Base-by-base conservation (phyloP, 805 yeast genomes). In the Ogataea degrootiae region DNA sequence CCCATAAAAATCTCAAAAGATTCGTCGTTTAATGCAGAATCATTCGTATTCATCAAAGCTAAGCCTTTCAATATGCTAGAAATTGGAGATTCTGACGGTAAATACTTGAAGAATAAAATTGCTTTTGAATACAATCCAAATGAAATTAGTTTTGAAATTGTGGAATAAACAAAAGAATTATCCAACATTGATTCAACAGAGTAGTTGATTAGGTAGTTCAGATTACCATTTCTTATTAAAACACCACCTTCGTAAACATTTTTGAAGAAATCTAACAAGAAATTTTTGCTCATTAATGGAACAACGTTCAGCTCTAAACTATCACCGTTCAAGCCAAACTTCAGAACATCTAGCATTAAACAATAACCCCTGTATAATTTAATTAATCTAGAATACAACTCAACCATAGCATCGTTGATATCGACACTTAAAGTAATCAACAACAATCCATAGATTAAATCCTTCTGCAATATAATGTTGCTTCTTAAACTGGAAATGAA, bases 341-440 rank as follows among this genome's bases (percentile, higher is more conserved):
- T 44, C 41, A 48, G 29, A 6, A 49, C 39, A 11, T 38, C 37
- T 39, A 51, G 26, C 1, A 41, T 39, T 22, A 53, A 41, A 16
- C 43, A 29, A 16, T 51, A 45, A 16, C 38, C 45, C 42, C 51
- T 58, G 42, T 52, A 54, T 3, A 51, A 43, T 4, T 45, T 39
- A 16, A 45, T 33, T 2, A 63, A 48, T 35, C 51, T 55, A 2
- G 45, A n/a, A 43, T 57, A 67, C 4, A 65, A 39, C 1, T 39
- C 39, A 15, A 54, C 50, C 42, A 65, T 57, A 22, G 58, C 52
- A 6, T 59, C 60, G 37, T 62, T 65, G 19, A 59, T 56, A 48
- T 68, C 72, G 16, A 68, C 62, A 2, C 67, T 65, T 23, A 63
- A 37, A 22, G 66, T 44, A 16, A 68, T 58, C 33, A 66, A 41